Evolutionary conservation across 192 early-diverging fungal species (phyloP).

Genomic region (Backusella morwellensis): DNA sequence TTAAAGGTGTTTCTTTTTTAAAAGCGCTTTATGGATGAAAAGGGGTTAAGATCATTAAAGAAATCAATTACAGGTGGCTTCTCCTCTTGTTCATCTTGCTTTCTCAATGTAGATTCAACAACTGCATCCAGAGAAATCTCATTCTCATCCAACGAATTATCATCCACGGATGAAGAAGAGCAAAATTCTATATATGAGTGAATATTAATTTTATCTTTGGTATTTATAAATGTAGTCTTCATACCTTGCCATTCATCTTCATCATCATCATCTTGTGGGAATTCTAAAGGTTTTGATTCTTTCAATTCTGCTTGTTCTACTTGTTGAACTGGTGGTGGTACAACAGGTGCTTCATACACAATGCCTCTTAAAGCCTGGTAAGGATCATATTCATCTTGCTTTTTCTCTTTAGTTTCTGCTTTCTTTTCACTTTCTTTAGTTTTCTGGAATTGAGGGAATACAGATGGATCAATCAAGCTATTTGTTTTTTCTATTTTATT

Average conservation of each 20-base stretch:
- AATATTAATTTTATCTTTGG: background rate
- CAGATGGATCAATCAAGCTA: background rate
- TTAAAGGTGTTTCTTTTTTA: background rate
- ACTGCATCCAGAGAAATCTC: background rate
- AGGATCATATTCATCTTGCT: background rate
- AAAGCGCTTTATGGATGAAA: background rate
- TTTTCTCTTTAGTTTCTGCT: background rate
- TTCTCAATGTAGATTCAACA: background rate
- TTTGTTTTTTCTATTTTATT: background rate
- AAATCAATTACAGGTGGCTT: background rate
- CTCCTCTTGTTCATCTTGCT: background rate
- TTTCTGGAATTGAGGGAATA: slow-evolving; percentile 9
- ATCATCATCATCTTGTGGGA: slow-evolving; percentile 3
- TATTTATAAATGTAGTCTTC: background rate
- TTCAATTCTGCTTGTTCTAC: background rate
- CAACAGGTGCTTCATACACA: background rate
- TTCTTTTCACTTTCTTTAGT: background rate
- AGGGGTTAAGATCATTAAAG: background rate
- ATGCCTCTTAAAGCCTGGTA: slow-evolving; percentile 11
- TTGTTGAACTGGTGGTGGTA: background rate
- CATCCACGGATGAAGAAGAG: slow-evolving; percentile 13
- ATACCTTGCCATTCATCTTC: slow-evolving; percentile 11
- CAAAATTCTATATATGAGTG: background rate
- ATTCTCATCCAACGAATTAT: slow-evolving; percentile 4
- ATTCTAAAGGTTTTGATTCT: background rate